Evolutionary conservation across 495 filamentous ascomycete genomes (phyloP), one percentile per base, ranked within the genome.

Genomic region (Aspergillus bertholletiae): DNA sequence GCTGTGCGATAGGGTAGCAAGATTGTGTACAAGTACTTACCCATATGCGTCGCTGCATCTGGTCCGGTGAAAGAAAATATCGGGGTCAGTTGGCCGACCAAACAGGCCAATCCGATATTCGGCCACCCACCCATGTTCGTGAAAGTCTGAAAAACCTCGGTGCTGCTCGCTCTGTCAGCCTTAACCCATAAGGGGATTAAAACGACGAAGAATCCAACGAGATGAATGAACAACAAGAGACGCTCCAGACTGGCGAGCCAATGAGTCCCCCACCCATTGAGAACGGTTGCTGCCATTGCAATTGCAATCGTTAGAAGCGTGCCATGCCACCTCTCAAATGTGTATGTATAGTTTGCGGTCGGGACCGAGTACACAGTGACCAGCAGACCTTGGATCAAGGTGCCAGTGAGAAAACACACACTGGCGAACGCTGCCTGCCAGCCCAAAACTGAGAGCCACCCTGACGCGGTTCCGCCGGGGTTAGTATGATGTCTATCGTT

Each of bases 161-260:
- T 54, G n/a, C 65, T 62, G 56, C 71, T 24, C 76, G 57, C 18
- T 65, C 51, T 2, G 73, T 56, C 2, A 46, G 28, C 58, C 59
- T 3, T 50, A 55, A 22, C 72, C 75, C 7, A 76, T 70, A 80
- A 52, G 0, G 74, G 60, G 5, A 81, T 60, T 11, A 80, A 37
- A 46, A 74, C 67, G 13, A 62, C 68, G 22, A 77, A 66, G 49
- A 77, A 78, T 46, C 70, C 65, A 11, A 74, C 45, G 26, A 80
- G 57, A 49, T 81, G 78, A 11, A 74, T 59, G 24, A 76, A 64
- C 18, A 73, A 55, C 27, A 64, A 68, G 28, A 81, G 55, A 13
- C 70, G 63, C 51, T 81, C 76, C 20, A 81, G 41, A 7, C 64
- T 57, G 13, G 76, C 72, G 30, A 79, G 66, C 20, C 74, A 52